These are phyloP conservation scores for Sinapis alba DNA, from an alignment of 441 rosid genomes.

Conservation along the genomic window DNA sequence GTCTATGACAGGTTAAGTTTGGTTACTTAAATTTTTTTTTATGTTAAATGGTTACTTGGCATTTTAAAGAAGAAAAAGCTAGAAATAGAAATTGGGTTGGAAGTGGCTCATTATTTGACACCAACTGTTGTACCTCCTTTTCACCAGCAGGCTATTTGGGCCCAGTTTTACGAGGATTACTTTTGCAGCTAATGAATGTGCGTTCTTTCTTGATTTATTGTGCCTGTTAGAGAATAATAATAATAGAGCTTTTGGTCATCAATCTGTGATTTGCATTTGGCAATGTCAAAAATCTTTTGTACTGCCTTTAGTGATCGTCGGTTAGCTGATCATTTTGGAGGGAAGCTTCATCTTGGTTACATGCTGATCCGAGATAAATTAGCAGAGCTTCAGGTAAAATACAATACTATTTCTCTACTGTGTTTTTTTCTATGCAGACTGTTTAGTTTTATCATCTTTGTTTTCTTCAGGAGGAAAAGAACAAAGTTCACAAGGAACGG, in stretches of 20 bases:
- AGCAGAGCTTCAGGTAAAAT: conserved; percentile 81
- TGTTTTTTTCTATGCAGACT: conserved; percentile 20
- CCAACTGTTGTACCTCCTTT: conserved; percentile 84
- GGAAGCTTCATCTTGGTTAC: conserved; percentile 97
- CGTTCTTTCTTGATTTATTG: conserved; percentile 81
- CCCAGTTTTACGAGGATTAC: conserved; percentile 99
- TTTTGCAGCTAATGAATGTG: conserved; percentile 99
- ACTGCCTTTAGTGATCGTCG: conserved; percentile 90
- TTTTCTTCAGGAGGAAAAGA: conserved; percentile 83
- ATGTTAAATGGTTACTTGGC: conserved; percentile 18
- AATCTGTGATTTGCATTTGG: conserved; percentile 31
- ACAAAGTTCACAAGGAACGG: conserved; percentile 71
- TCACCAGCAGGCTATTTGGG: conserved; percentile 99
- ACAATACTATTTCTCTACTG: neutral
- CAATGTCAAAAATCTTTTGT: conserved; percentile 37
- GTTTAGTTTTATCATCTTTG: conserved; percentile 35
- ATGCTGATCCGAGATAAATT: conserved; percentile 97
- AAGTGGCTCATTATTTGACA: conserved; percentile 93
- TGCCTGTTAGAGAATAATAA: conserved; percentile 51
- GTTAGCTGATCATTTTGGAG: conserved; percentile 99
- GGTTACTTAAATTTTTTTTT: conserved; percentile 16
- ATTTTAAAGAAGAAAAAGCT: conserved; percentile 52
- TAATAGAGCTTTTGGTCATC: conserved; percentile 43
- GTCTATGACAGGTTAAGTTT: conserved; percentile 92
- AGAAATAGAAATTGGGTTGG: conserved; percentile 69